Percentiles rank a stretch among this genome's conserved stretches.
phyloP scores from a whole-genome alignment of 768 basidiomycete genomes.

The Crepidotus variabilis region DNA sequence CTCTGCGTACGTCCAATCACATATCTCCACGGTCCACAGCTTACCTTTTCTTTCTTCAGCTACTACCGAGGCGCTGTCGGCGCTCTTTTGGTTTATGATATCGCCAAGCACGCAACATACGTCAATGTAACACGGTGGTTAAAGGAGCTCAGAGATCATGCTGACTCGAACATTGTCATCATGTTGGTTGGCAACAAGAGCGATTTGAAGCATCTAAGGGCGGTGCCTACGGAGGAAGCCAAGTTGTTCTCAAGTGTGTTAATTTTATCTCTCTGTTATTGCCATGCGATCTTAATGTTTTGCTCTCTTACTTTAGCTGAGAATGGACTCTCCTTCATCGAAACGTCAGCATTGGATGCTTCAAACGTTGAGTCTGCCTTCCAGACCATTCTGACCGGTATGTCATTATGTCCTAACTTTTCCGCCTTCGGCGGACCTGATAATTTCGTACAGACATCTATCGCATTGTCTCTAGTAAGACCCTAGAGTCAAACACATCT shows the following conservation, averaged over 20 bases:
- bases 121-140: slow-evolving; percentile 94
- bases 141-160: slow-evolving; percentile 95
- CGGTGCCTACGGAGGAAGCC: slow-evolving; percentile 97
- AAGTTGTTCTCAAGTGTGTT: slow-evolving; percentile 81
- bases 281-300: slow-evolving; percentile 8
- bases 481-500: slow-evolving; percentile 80
- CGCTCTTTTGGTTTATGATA: slow-evolving; percentile 90
- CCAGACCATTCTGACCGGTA: slow-evolving; percentile 93
- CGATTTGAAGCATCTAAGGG: slow-evolving; percentile 96
- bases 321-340: slow-evolving; percentile 91
- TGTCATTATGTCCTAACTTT: slow-evolving; percentile 20
- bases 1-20: slow-evolving; percentile 68
- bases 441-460: slow-evolving; percentile 75
- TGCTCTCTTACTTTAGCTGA: slow-evolving; percentile 51
- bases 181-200: slow-evolving; percentile 99
- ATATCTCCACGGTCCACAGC: background rate
- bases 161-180: slow-evolving; percentile 89
- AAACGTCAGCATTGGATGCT: slow-evolving; percentile 99
- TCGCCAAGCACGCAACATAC: slow-evolving; percentile 92
- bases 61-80: slow-evolving; percentile 98
- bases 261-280: background rate
- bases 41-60: slow-evolving; percentile 32
- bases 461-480: slow-evolving; percentile 94
- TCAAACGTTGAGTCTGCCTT: slow-evolving; percentile 98
- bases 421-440: background rate